Base-by-base conservation (phyloP, 1,284 basidiomycete species). In the Sphaerobolus stellatus region DNA sequence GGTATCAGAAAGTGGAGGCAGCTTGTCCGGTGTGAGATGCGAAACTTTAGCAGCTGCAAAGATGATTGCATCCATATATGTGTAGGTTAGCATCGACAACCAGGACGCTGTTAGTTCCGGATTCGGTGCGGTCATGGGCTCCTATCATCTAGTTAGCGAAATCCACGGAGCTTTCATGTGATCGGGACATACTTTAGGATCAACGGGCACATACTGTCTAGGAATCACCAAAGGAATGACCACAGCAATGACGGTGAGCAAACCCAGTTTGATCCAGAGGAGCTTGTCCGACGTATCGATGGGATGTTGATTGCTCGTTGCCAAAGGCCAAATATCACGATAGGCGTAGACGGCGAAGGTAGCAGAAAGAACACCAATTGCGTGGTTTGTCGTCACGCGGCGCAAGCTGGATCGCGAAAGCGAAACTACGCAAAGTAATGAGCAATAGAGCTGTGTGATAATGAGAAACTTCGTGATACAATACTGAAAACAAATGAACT, bases 51-150 rank as follows among this genome's bases (percentile, higher is more conserved):
- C 74, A n/a, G 74, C 80, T 24, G 69, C 52, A 9, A 72, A 73
- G 44, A 87, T 72, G 43, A 84, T 66, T 0, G 71, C 68, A 54
- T 85, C 76, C 62, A 88, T 68, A 71, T 82, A 90, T 27, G 75
- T 72, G 67, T 79, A 90, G 36, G 80, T 74, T 14, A 77, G 41
- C 58, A 83, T 70, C 2, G 79, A 84, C n/a, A 84, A 61, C 46
- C 80, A 69, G 0, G 84, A 81, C 0, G 84, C 79, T 0, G 82
- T 86, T 64, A 89, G 86, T 62, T 89, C 86, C 3, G 83, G 82
- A 66, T 82, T 84, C 5, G 78, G 75, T 24, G 71, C 62, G 4
- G 70, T 63, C 58, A 68, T 65, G 2, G 76, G 76, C 44, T 77
- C 66, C 78, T 81, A 24, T n/a, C n/a, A n/a, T n/a, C n/a, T n/a